These are phyloP conservation scores for Fusarium tricinctum DNA, from an alignment of 2,329 filamentous ascomycete species.

Conservation along the genomic window DNA sequence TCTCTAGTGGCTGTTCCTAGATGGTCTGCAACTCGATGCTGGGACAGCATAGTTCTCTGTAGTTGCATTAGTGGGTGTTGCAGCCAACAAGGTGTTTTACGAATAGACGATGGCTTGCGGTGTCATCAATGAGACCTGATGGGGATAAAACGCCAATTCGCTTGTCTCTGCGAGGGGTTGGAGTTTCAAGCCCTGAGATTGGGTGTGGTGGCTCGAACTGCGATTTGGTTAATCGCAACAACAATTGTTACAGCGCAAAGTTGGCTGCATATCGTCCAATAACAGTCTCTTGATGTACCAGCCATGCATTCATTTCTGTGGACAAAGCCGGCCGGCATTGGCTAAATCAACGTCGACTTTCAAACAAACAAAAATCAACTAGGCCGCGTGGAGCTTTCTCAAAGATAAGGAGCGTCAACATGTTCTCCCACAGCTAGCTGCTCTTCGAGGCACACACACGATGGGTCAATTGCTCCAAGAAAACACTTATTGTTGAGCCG, in stretches of 20 bases:
- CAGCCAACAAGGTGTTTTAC: slow-evolving; percentile 21
- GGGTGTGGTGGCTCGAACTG: slow-evolving; percentile 29
- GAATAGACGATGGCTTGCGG: slow-evolving; percentile 15
- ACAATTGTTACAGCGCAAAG: slow-evolving; percentile 19
- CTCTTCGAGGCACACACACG: not conserved
- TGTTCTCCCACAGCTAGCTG: slow-evolving; percentile 3
- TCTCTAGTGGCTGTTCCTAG: slow-evolving; percentile 13
- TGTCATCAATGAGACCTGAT: slow-evolving; percentile 8
- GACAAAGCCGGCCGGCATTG: not conserved
- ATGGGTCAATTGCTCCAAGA: slow-evolving; percentile 8
- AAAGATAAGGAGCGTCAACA: slow-evolving; percentile 9
- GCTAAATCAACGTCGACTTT: slow-evolving; percentile 1
- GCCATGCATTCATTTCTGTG: slow-evolving; percentile 16
- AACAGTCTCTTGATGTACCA: not conserved
- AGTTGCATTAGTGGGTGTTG: slow-evolving; percentile 37
- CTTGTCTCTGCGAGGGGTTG: slow-evolving; percentile 12
- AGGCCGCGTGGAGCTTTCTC: slow-evolving; percentile 31
- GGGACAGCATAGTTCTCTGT: slow-evolving; percentile 1
- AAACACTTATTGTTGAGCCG: slow-evolving; percentile 43
- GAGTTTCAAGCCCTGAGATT: slow-evolving; percentile 36
- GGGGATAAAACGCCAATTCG: slow-evolving; percentile 2
- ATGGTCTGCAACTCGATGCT: slow-evolving; percentile 8
- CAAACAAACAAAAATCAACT: slow-evolving; percentile 3
- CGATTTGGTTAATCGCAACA: slow-evolving; percentile 21
- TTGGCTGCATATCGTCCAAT: slow-evolving; percentile 19